Evolutionary conservation across 1,139 yeast genomes (phyloP).

Genomic region (Trichomonascaceae sp.): DNA sequence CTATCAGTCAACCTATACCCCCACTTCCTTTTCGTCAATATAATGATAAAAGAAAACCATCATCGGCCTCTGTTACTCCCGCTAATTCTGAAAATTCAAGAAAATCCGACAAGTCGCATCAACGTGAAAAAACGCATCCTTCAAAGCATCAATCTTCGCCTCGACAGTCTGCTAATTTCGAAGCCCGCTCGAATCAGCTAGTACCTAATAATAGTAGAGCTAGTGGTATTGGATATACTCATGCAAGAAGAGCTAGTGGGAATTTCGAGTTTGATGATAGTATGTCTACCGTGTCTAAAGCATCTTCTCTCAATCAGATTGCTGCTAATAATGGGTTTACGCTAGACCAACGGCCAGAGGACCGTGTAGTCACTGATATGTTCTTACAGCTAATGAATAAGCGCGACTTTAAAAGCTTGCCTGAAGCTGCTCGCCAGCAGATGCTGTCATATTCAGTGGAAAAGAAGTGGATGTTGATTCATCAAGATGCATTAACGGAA

Average conservation of each 20-base stretch:
- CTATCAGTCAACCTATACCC: constrained; percentile 26
- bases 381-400: constrained; percentile 44
- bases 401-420: constrained; percentile 75
- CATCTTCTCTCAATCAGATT: constrained; percentile 16
- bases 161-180: neutral
- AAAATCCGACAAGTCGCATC: neutral
- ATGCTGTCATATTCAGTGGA: constrained; percentile 69
- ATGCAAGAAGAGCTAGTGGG: neutral
- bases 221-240: neutral
- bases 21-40: constrained; percentile 21
- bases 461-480: constrained; percentile 87
- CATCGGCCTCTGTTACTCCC: neutral
- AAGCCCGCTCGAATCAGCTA: neutral
- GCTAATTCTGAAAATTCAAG: neutral
- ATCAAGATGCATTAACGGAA: constrained; percentile 80
- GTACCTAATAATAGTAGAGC: neutral
- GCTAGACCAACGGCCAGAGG: constrained; percentile 30
- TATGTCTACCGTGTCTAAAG: constrained; percentile 16
- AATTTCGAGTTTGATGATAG: constrained; percentile 15
- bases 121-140: neutral
- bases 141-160: neutral
- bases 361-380: constrained; percentile 31
- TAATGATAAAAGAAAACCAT: constrained; percentile 10
- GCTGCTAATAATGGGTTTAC: constrained; percentile 21
- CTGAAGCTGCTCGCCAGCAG: constrained; percentile 70